phyloP scores from a whole-genome alignment of 73 alveolate species.

The Stentor roeselii region DNA sequence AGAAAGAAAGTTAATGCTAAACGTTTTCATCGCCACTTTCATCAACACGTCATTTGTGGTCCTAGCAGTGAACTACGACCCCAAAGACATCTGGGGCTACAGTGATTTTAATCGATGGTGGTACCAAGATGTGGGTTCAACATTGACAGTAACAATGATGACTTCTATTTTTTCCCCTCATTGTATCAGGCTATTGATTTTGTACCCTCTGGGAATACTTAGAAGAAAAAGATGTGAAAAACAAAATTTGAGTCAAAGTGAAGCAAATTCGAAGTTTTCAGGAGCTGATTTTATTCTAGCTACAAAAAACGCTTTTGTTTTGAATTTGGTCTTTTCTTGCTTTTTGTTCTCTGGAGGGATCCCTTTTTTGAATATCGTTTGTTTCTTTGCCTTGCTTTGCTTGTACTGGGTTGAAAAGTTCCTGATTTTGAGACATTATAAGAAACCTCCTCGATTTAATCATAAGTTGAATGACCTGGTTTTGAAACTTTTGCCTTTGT shows the following conservation, averaged over 20 bases:
- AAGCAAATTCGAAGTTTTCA: not conserved
- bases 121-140: not conserved
- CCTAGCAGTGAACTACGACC: not conserved
- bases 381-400: not conserved
- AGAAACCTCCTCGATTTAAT: not conserved
- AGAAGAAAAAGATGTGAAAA: not conserved
- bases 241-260: not conserved
- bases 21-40: not conserved
- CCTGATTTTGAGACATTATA: not conserved
- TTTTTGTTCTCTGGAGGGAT: not conserved
- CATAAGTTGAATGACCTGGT: not conserved
- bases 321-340: not conserved
- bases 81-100: not conserved
- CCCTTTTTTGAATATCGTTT: not conserved
- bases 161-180: not conserved
- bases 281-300: not conserved
- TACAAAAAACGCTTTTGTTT: not conserved
- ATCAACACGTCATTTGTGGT: not conserved
- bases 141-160: not conserved
- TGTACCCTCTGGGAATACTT: not conserved
- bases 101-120: not conserved
- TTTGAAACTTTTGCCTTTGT: constrained; percentile 40
- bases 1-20: not conserved
- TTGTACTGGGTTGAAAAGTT: not conserved
- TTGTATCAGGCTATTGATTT: no score